phyloP scores from a whole-genome alignment of 306 rosid species.

The barrel medic (Medicago truncatula) region MtrunA17r5.0-ANR NC_053044.1:27482501-27483000 shows the following conservation, averaged over 20 bases:
- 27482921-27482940: background rate
- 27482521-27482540: background rate
- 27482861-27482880: constrained; percentile 54
- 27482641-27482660: constrained; percentile 57
- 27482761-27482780: constrained; percentile 44
- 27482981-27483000: constrained; percentile 1
- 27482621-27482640: background rate
- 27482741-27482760: constrained; percentile 52
- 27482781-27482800: constrained; percentile 37
- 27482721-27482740: constrained; percentile 62
- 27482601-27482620: background rate
- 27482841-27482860: constrained; percentile 64
- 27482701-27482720: constrained; percentile 59
- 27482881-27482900: constrained; percentile 62
- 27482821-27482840: constrained; percentile 59
- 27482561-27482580: constrained; percentile 15
- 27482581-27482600: background rate
- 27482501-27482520: background rate
- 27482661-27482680: constrained; percentile 57
- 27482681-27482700: constrained; percentile 58
- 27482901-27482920: constrained; percentile 51
- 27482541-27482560: background rate
- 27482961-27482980: background rate
- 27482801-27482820: constrained; percentile 51
- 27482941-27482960: background rate